Evolutionary conservation across 352 stramenopile genomes (phyloP), one percentile per base, ranked within the genome.

Genomic region (Phytopythium chamaehyphon): DNA sequence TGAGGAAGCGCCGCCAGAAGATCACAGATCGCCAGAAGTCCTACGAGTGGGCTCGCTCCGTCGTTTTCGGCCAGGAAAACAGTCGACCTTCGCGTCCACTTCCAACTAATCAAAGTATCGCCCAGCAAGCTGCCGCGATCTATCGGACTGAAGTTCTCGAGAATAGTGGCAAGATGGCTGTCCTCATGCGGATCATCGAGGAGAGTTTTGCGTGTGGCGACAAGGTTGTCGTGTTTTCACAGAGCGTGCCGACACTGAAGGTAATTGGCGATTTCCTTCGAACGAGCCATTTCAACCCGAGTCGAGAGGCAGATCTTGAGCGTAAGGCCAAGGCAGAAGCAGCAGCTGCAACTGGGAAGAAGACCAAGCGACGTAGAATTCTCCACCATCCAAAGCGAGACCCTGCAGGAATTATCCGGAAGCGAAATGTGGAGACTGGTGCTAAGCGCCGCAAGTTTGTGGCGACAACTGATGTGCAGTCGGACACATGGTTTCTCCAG

Each of bases 151-250:
- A 75, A 46, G 59, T 85, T 12, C 48, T 83, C 2, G 78, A 83
- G 52, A 76, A 91, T 57, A 93, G 83, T 58, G 81, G 80, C 9
- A 93, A 93, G 48, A 91, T 93, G 79, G 74, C 64, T 1, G 66
- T 91, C 37, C 62, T 93, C 28, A 71, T 93, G 65, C 59, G 57
- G 16, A 87, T 93, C 36, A 64, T 93, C 33, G 59, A 87, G 47
- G 69, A 90, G 45, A 90, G 80, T 50, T 88, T 87, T 28, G 54
- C 66, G 4, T 73, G 74, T 22, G 81, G 76, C 15, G 87, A 96
- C 44, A 95, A 94, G 47, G 73, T 95, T 14, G 79, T 94, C 16
- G 79, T 96, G 8, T 96, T 96, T 47, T 95, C 85, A 7, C 87
- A 96, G 54, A 95, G 83, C 40, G 78, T 96, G 26, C 73, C 79